These are phyloP conservation scores for Saccharomycopsis crataegensis DNA, from an alignment of 1,139 yeast genomes.

Conservation along the genomic window DNA sequence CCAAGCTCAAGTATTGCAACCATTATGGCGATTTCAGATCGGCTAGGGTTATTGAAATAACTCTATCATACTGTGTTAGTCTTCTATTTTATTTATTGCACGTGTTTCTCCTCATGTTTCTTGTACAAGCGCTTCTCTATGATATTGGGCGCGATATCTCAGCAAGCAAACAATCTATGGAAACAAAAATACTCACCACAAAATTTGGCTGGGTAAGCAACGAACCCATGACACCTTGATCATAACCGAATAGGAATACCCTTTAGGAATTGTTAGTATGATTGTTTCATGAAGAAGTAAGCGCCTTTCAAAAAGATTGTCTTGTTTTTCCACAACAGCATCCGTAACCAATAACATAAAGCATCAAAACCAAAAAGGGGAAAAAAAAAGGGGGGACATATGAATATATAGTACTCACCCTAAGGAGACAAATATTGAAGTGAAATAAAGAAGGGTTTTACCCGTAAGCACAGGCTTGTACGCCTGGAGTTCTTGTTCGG, in stretches of 20 bases:
- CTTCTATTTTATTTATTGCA: no score
- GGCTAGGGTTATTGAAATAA: slow-evolving; percentile 61
- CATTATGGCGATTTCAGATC: slow-evolving; percentile 68
- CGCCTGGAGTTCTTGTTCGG: slow-evolving; percentile 11
- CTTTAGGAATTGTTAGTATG: slow-evolving; percentile 26
- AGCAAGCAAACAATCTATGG: background rate
- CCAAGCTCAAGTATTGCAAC: slow-evolving; percentile 83
- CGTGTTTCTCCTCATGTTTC: no score
- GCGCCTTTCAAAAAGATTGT: background rate
- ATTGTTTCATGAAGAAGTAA: background rate
- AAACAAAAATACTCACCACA: background rate
- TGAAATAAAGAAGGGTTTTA: slow-evolving; percentile 16
- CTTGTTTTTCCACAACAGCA: background rate
- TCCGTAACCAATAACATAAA: background rate
- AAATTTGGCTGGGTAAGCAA: slow-evolving; percentile 52
- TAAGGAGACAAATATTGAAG: slow-evolving; percentile 18
- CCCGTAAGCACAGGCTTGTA: slow-evolving; percentile 18
- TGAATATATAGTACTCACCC: slow-evolving; percentile 14
- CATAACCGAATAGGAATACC: slow-evolving; percentile 81
- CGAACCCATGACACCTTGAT: slow-evolving; percentile 88
- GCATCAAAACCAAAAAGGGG: background rate
- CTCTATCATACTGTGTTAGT: slow-evolving; percentile 23
- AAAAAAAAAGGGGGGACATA: background rate
- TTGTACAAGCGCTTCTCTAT: slow-evolving; percentile 20
- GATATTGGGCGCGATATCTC: background rate